Evolutionary conservation across 2,329 filamentous ascomycete genomes (phyloP), one percentile per base, ranked within the genome.

Genomic region (Onygenales sp.): DNA sequence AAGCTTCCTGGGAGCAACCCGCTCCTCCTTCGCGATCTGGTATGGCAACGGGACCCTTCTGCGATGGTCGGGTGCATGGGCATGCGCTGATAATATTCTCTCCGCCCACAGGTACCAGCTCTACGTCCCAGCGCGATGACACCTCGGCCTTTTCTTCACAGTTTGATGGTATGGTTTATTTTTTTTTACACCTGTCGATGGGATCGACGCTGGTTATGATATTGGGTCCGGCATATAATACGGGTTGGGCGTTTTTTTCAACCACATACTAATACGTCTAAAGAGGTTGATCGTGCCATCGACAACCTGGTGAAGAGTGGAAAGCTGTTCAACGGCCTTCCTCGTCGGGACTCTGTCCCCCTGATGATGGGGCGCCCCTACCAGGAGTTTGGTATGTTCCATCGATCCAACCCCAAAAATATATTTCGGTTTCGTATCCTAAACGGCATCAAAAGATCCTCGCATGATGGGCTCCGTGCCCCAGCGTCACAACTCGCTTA

Each of bases 251-350:
- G 33, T 39, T 50, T 35, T 9, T 36, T 2, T 45, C 35, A 27
- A 49, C 42, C 42, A 43, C 47, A 33, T 17, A 21, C 49, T 51
- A 14, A 51, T 36, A 36, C 7, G 5, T 51, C 41, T 60, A 50
- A 66, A 95, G 93, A 98, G 82, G 90, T 98, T 64, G 93, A 97
- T 61, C 86, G 92, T 69, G 92, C 92, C 62, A 84, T 92, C 66
- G 93, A 97, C 67, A 97, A 97, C 72, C 81, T 98, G 57, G 81
- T 92, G 66, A 97, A 97, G 80, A 95, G 91, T 70, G 91, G 91
- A 66, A 97, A 97, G 78, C 85, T 91, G 75, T 93, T 92, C 73
- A 83, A 79, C 66, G 74, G 75, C 66, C 78, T 78, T 65, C 81
- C 69, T 55, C 89, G 93, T 72, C 87, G 91, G 79, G 89, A 95